Evolutionary conservation across 257 asterid species (phyloP).

Genomic region (Nicotiana obtusifolia): DNA sequence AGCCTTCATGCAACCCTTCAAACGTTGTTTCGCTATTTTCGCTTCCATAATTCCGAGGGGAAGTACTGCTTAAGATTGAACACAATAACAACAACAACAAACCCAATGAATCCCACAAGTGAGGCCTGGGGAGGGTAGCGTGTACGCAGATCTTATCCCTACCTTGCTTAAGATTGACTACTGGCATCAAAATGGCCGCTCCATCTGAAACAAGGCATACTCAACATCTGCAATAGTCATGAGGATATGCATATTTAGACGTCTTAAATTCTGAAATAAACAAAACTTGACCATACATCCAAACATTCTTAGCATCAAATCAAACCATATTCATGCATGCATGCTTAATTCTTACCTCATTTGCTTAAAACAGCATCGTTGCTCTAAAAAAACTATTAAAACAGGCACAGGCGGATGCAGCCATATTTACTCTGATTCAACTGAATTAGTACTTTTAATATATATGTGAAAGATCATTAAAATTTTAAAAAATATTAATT

Average conservation of each 20-base stretch:
- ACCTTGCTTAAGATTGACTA: background rate
- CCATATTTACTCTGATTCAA: background rate
- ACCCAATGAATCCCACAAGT: too few species aligned
- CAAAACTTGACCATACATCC: background rate
- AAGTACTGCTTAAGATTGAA: background rate
- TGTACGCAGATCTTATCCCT: too few species aligned
- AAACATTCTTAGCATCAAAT: background rate
- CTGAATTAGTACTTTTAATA: too few species aligned
- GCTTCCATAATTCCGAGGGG: slow-evolving; percentile 5
- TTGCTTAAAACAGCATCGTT: background rate
- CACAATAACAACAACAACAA: too few species aligned
- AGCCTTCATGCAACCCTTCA: slow-evolving; percentile 41
- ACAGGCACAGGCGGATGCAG: background rate
- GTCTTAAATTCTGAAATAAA: background rate
- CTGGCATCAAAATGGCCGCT: background rate
- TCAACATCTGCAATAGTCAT: background rate
- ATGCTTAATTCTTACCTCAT: background rate
- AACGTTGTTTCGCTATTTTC: slow-evolving; percentile 31
- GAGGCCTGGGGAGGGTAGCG: too few species aligned
- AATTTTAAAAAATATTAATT: too few species aligned
- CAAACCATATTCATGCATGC: background rate
- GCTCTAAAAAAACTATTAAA: background rate
- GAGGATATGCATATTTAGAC: background rate
- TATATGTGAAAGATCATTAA: background rate
- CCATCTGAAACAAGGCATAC: background rate